These are phyloP conservation scores for Nemania sp. DNA, from an alignment of 2,329 filamentous ascomycete genomes.

Conservation along the genomic window DNA sequence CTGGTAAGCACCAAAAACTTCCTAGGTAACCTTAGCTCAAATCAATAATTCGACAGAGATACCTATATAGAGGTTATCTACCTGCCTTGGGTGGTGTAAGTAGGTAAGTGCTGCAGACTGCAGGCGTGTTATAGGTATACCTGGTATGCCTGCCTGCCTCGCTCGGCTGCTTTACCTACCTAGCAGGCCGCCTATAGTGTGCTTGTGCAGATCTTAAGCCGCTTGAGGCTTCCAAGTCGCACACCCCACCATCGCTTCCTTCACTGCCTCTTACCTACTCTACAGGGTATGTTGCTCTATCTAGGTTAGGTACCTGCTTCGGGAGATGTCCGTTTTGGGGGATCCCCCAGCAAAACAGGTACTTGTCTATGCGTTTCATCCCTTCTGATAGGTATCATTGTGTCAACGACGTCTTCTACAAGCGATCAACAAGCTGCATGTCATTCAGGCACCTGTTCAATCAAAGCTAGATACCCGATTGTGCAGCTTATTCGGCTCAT, in stretches of 20 bases:
- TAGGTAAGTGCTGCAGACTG: background rate
- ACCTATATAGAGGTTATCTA: too few relatives aligned
- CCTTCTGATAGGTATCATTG: too few relatives aligned
- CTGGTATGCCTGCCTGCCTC: background rate
- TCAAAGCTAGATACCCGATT: background rate
- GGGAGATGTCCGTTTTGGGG: conserved; percentile 26
- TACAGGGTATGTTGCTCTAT: background rate
- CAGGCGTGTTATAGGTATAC: background rate
- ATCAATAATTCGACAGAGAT: too few relatives aligned
- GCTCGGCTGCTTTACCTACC: background rate
- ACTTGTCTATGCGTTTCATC: background rate
- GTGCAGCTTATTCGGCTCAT: background rate
- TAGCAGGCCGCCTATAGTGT: conserved; percentile 7
- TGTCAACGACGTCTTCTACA: conserved; percentile 16
- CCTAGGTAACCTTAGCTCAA: too few relatives aligned
- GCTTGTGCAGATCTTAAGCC: conserved; percentile 32
- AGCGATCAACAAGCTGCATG: conserved; percentile 5
- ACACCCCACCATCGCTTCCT: conserved; percentile 28
- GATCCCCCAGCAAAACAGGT: background rate
- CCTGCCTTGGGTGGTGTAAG: too few relatives aligned
- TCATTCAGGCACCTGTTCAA: background rate
- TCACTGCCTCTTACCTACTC: too few relatives aligned
- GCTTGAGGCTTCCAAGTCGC: conserved; percentile 28
- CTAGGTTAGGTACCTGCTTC: conserved; percentile 4
- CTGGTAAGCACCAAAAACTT: too few relatives aligned